phyloP scores from a whole-genome alignment of 345 rosid genomes.

The Crucihimalaya himalaica region DNA sequence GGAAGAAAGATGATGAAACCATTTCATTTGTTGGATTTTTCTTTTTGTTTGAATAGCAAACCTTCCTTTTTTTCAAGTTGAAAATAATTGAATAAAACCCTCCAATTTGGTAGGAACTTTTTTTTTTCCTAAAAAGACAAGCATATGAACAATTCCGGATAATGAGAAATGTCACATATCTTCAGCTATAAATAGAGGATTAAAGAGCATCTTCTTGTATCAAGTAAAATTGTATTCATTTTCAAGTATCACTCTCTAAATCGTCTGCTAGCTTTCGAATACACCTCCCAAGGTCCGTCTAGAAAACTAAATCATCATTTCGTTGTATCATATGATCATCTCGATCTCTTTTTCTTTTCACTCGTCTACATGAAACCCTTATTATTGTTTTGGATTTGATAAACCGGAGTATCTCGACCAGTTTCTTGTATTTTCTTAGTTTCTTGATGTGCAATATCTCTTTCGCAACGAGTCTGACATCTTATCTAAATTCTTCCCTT shows the following conservation, averaged over 20 bases:
- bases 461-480: background rate
- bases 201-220: conserved; percentile 16
- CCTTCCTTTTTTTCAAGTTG: background rate
- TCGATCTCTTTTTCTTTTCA: background rate
- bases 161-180: conserved; percentile 6
- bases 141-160: conserved; percentile 4
- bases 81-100: background rate
- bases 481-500: background rate
- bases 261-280: background rate
- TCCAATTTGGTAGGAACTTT: conserved; percentile 3
- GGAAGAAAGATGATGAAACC: background rate
- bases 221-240: conserved; percentile 14
- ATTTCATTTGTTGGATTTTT: too few species aligned
- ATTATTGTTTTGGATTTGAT: background rate
- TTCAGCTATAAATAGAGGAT: conserved; percentile 22
- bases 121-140: background rate
- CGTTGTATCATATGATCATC: background rate
- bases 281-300: conserved; percentile 21
- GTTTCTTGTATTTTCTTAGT: background rate
- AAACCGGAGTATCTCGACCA: background rate
- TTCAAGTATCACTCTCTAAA: conserved; percentile 13
- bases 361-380: background rate
- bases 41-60: conserved; percentile 4
- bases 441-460: too few species aligned
- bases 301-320: conserved; percentile 1